Percentiles rank a stretch among this genome's conserved stretches.
These are phyloP conservation scores for Macrophomina phaseolina DNA, from an alignment of 2,329 filamentous ascomycete genomes.

Conservation along the genomic window DNA sequence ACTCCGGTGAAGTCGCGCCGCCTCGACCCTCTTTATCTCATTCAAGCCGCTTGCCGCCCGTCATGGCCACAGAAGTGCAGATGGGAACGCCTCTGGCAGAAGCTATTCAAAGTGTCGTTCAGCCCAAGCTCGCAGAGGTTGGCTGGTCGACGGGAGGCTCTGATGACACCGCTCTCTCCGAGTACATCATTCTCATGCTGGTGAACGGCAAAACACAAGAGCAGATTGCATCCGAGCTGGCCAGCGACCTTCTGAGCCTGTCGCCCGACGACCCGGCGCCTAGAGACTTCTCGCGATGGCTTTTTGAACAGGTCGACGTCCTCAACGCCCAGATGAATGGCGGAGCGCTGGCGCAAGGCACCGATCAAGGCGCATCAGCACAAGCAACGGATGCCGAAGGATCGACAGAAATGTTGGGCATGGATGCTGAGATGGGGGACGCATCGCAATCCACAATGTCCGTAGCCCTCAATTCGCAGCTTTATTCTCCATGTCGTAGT, in stretches of 20 bases:
- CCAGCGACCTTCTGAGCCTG: conserved; percentile 82
- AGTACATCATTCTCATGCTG: conserved; percentile 98
- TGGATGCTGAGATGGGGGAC: conserved; percentile 76
- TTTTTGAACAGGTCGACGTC: conserved; percentile 83
- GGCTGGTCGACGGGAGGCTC: conserved; percentile 88
- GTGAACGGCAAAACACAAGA: conserved; percentile 93
- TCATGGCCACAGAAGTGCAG: conserved; percentile 78
- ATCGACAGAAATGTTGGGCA: conserved; percentile 21
- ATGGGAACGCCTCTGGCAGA: conserved; percentile 83
- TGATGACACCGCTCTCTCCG: conserved; percentile 81
- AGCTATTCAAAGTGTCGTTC: conserved; percentile 80
- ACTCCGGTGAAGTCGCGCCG: conserved; percentile 16
- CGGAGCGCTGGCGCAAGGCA: conserved; percentile 42
- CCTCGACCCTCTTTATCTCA: conserved; percentile 27
- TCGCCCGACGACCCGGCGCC: conserved; percentile 82
- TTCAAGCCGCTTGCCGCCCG: conserved; percentile 15
- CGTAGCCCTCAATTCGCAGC: conserved; percentile 30
- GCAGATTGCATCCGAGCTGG: conserved; percentile 86
- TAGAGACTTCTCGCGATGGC: conserved; percentile 84
- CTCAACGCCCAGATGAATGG: conserved; percentile 70
- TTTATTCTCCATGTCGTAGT: too few relatives aligned
- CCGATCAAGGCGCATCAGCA: neutral
- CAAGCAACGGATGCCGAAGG: conserved; percentile 21
- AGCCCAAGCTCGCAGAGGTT: conserved; percentile 89
- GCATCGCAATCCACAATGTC: conserved; percentile 51